Conservation (phyloP, 1,284 basidiomycete species). For the Naganishia albida region DNA sequence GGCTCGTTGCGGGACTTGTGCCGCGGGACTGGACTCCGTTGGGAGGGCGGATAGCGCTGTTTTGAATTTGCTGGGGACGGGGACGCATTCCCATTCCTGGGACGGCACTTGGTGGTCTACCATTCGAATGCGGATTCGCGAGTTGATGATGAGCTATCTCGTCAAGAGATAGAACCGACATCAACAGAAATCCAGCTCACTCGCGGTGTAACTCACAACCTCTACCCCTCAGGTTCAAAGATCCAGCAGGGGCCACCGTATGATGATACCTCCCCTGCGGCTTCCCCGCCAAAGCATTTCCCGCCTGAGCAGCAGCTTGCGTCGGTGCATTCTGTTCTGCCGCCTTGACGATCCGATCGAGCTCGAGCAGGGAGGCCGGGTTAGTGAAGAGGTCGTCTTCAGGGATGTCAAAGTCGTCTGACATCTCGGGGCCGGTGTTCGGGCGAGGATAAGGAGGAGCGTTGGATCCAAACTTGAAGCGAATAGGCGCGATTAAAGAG, state of each 20-base stretch:
- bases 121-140: neutral
- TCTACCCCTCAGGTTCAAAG: slow-evolving; percentile 5
- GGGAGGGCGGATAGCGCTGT: neutral
- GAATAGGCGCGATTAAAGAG: too few relatives aligned
- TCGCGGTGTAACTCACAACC: slow-evolving; percentile 14
- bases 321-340: slow-evolving; percentile 24
- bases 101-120: neutral
- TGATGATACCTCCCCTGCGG: slow-evolving; percentile 17
- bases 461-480: too few relatives aligned
- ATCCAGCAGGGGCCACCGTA: slow-evolving; percentile 1
- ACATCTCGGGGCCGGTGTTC: too few relatives aligned
- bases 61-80: slow-evolving; percentile 1
- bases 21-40: neutral
- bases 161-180: neutral
- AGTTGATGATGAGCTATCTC: neutral
- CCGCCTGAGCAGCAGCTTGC: neutral
- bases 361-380: slow-evolving; percentile 10
- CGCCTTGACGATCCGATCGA: slow-evolving; percentile 14
- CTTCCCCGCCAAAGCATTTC: neutral
- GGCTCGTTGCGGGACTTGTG: neutral
- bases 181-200: neutral
- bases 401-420: slow-evolving; percentile 21
- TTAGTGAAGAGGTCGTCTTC: slow-evolving; percentile 24
- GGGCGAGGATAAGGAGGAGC: too few relatives aligned
- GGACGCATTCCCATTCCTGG: slow-evolving; percentile 22